Evolutionary conservation across 2,329 filamentous ascomycete species (phyloP).

Genomic region (Bipolaris zeicola): DNA sequence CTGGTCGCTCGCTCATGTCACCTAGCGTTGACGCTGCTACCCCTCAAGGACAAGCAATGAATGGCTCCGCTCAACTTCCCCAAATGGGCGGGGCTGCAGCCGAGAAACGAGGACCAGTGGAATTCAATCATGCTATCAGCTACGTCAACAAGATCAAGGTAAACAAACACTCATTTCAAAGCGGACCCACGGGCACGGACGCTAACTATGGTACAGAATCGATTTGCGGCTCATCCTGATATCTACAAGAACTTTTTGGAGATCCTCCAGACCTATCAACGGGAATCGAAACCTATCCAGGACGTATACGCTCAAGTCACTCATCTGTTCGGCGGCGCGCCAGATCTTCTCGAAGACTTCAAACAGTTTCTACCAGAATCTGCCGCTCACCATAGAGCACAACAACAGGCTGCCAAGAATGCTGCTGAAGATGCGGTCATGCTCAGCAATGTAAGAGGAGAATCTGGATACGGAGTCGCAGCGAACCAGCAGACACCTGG

Average conservation of each 20-base stretch:
- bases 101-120: conserved; percentile 91
- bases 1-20: conserved; percentile 60
- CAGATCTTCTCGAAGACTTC: conserved; percentile 95
- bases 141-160: conserved; percentile 99
- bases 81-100: conserved; percentile 57
- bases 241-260: conserved; percentile 99
- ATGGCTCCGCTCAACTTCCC: conserved; percentile 65
- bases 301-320: conserved; percentile 98
- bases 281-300: conserved; percentile 97
- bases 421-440: conserved; percentile 70
- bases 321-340: conserved; percentile 87
- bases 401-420: conserved; percentile 66
- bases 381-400: conserved; percentile 63
- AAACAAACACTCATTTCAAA: conserved; percentile 45
- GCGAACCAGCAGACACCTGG: conserved; percentile 57
- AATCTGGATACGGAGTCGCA: conserved; percentile 53
- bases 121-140: conserved; percentile 99
- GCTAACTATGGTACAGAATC: conserved; percentile 67
- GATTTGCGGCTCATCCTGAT: conserved; percentile 93
- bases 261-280: conserved; percentile 96
- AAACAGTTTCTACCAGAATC: conserved; percentile 98
- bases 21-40: conserved; percentile 53
- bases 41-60: conserved; percentile 63
- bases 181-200: neutral
- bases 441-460: conserved; percentile 68